Percentiles rank a stretch among this genome's conserved stretches.
phyloP scores from a whole-genome alignment of 768 basidiomycete species.

The Kondoa malvinella region DNA sequence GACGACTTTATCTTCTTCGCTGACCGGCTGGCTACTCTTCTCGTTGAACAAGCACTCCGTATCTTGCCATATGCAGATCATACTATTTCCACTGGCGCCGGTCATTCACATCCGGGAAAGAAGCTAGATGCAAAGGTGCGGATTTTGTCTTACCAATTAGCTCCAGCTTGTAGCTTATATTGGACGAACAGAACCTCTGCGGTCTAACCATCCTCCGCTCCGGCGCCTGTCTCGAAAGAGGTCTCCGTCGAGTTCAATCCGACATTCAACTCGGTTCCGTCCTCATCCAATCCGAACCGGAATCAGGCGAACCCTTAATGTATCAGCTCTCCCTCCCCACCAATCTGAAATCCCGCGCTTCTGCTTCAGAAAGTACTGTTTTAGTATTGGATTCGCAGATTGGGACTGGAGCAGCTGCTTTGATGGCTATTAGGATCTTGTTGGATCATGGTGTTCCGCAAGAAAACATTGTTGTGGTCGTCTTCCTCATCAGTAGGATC shows the following conservation, averaged over 20 bases:
- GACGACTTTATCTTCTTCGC: slow-evolving; percentile 88
- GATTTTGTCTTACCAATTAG: slow-evolving; percentile 27
- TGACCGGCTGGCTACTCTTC: slow-evolving; percentile 64
- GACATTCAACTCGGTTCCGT: slow-evolving; percentile 75
- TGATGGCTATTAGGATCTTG: slow-evolving; percentile 87
- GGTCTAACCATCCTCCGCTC: slow-evolving; percentile 63
- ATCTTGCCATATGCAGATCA: slow-evolving; percentile 52
- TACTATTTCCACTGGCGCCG: slow-evolving; percentile 51
- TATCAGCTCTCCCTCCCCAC: slow-evolving; percentile 64
- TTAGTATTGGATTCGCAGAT: slow-evolving; percentile 83
- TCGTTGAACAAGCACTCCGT: slow-evolving; percentile 70
- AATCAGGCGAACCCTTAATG: slow-evolving; percentile 70
- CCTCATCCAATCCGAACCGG: slow-evolving; percentile 70
- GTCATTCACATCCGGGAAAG: slow-evolving; percentile 38
- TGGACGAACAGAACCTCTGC: slow-evolving; percentile 46
- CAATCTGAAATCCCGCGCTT: slow-evolving; percentile 48
- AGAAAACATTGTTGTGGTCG: slow-evolving; percentile 23
- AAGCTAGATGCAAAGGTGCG: slow-evolving; percentile 43
- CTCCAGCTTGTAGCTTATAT: background rate
- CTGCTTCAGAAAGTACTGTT: slow-evolving; percentile 57
- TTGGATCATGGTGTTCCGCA: slow-evolving; percentile 67
- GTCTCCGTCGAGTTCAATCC: slow-evolving; percentile 70
- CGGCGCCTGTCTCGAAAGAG: slow-evolving; percentile 77
- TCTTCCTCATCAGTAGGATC: slow-evolving; percentile 61
- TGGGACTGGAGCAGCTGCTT: slow-evolving; percentile 60